Percentiles rank a stretch among this genome's conserved stretches.
Conservation (phyloP, 176 grass and related monocot species). For the Oryza australiensis region DNA sequence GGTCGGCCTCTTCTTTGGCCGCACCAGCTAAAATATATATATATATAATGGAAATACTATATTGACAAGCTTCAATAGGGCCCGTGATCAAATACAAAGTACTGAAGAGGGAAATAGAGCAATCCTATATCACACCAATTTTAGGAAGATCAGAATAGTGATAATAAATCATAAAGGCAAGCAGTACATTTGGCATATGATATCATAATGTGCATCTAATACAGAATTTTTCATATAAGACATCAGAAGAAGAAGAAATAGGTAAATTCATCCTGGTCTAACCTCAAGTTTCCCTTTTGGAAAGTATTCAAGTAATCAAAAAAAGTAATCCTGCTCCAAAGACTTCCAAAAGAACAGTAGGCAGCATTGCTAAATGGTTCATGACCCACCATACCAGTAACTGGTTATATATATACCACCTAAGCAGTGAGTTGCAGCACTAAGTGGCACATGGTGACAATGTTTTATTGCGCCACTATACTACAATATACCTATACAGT, state of each 20-base stretch:
- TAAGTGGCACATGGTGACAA: slow-evolving; percentile 8
- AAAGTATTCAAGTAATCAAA: background rate
- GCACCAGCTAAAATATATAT: background rate
- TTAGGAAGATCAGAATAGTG: background rate
- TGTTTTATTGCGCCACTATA: background rate
- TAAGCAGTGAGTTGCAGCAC: slow-evolving; percentile 26
- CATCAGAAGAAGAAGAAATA: background rate
- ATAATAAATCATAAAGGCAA: slow-evolving; percentile 1
- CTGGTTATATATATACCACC: slow-evolving; percentile 4
- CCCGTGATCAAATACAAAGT: background rate
- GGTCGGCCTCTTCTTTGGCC: no score
- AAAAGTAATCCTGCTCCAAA: background rate
- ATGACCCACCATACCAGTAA: background rate
- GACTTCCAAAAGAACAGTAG: background rate
- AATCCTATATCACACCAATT: background rate
- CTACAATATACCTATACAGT: background rate
- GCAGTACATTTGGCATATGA: background rate
- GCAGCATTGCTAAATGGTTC: background rate
- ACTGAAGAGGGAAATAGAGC: background rate
- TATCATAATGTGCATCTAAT: background rate
- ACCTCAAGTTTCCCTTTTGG: background rate
- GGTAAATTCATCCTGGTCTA: slow-evolving; percentile 6
- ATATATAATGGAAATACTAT: background rate
- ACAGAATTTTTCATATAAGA: background rate
- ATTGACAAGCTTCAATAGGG: background rate